Percentiles rank a stretch among this genome's conserved stretches.
phyloP scores from a whole-genome alignment of 2,329 filamentous ascomycete species.

The Cladophialophora chaetospira region DNA sequence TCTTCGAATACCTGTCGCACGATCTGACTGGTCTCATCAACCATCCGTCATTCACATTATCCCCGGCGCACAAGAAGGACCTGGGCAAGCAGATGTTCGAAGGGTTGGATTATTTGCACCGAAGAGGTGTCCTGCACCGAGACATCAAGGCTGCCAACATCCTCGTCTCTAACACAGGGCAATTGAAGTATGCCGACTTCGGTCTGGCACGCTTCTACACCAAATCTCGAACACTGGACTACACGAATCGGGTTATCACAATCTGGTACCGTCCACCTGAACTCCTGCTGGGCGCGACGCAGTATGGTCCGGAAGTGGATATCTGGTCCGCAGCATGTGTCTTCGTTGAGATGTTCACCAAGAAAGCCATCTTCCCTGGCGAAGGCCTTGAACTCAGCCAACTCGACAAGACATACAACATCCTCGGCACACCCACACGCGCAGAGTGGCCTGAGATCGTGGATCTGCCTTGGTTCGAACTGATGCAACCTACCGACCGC shows the following conservation, averaged over 20 bases:
- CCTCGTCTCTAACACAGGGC: constrained; percentile 82
- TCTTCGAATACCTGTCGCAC: constrained; percentile 96
- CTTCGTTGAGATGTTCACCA: constrained; percentile 92
- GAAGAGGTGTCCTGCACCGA: constrained; percentile 88
- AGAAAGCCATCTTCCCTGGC: constrained; percentile 90
- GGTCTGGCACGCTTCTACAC: constrained; percentile 94
- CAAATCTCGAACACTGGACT: constrained; percentile 87
- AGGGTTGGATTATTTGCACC: constrained; percentile 89
- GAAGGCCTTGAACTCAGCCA: constrained; percentile 96
- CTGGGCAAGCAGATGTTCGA: constrained; percentile 91
- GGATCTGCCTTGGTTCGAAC: constrained; percentile 97
- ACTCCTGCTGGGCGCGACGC: constrained; percentile 84
- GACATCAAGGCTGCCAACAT: constrained; percentile 99
- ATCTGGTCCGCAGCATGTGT: constrained; percentile 98
- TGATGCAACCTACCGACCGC: constrained; percentile 76
- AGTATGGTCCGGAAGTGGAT: constrained; percentile 86
- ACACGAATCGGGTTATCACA: constrained; percentile 97
- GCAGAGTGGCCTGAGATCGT: constrained; percentile 83
- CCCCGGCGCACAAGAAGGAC: constrained; percentile 86
- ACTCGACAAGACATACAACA: constrained; percentile 91
- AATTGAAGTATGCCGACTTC: constrained; percentile 93
- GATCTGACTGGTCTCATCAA: constrained; percentile 94
- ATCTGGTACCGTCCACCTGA: constrained; percentile 97
- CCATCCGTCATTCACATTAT: constrained; percentile 86
- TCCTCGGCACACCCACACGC: constrained; percentile 83